Conservation (phyloP, 2,329 filamentous ascomycete species). For the Aspergillus viridinutans region DNA sequence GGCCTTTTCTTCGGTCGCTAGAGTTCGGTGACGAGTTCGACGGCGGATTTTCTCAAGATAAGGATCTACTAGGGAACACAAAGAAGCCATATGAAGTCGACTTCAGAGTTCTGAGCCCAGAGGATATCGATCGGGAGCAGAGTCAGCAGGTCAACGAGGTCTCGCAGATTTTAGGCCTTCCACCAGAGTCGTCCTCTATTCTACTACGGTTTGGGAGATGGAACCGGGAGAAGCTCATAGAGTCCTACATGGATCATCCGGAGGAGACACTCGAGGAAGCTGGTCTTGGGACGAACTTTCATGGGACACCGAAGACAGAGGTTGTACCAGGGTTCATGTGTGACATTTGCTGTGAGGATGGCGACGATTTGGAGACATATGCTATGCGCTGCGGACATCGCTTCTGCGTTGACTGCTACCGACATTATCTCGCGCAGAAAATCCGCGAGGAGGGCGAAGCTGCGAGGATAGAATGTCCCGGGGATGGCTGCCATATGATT, state of each 20-base stretch:
- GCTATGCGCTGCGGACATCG: conserved; percentile 93
- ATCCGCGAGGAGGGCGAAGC: conserved; percentile 94
- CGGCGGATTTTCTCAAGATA: conserved; percentile 61
- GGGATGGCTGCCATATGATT: conserved; percentile 80
- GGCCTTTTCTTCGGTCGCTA: conserved; percentile 12
- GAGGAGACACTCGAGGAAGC: conserved; percentile 77
- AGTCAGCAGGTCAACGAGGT: conserved; percentile 83
- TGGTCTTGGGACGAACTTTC: conserved; percentile 67
- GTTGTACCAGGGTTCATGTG: conserved; percentile 74
- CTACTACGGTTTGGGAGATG: conserved; percentile 83
- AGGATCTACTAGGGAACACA: conserved; percentile 67
- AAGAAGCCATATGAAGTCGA: conserved; percentile 77
- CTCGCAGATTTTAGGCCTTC: conserved; percentile 82
- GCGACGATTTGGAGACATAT: conserved; percentile 70
- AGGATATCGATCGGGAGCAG: conserved; percentile 80
- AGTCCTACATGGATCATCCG: conserved; percentile 90
- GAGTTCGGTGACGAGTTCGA: conserved; percentile 59
- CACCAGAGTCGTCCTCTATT: conserved; percentile 85
- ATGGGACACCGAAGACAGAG: conserved; percentile 63
- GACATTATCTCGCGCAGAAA: conserved; percentile 86
- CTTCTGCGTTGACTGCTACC: conserved; percentile 89
- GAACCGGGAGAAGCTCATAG: conserved; percentile 94
- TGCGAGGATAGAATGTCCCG: conserved; percentile 87
- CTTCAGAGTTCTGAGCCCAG: conserved; percentile 74
- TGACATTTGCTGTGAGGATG: conserved; percentile 95